A percentile compares a stretch with the other conserved stretches of the same genome.
Conservation (phyloP, 1,139 yeast species). For the Yamadazyma epiphylla region DNA sequence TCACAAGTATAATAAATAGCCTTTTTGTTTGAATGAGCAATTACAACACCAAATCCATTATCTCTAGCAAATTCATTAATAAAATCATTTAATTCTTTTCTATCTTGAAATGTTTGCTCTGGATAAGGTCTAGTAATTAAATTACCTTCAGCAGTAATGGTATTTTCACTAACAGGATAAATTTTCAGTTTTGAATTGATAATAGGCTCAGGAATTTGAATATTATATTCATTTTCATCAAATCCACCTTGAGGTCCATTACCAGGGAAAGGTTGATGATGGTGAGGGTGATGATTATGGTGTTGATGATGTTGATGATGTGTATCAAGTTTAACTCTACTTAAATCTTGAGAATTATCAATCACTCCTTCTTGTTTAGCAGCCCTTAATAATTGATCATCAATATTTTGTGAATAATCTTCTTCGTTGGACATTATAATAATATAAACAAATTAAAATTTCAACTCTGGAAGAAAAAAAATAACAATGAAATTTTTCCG, state of each 20-base stretch:
- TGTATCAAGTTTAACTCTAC: conserved; percentile 12
- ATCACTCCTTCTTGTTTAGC: conserved; percentile 30
- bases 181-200: conserved; percentile 43
- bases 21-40: conserved; percentile 56
- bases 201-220: conserved; percentile 49
- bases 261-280: conserved; percentile 5
- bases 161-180: conserved; percentile 45
- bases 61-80: conserved; percentile 56
- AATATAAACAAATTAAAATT: conserved; percentile 4
- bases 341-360: conserved; percentile 13
- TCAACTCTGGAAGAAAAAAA: conserved; percentile 4
- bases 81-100: conserved; percentile 51
- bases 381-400: conserved; percentile 41
- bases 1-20: conserved; percentile 63
- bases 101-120: conserved; percentile 47
- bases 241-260: conserved; percentile 5
- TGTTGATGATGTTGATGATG: conserved; percentile 15
- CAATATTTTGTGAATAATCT: conserved; percentile 42
- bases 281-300: conserved; percentile 6
- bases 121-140: conserved; percentile 54
- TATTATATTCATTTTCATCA: conserved; percentile 40
- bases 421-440: conserved; percentile 15
- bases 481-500: conserved; percentile 2
- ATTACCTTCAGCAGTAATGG: conserved; percentile 48
- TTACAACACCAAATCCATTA: conserved; percentile 58